phyloP scores from a whole-genome alignment of 768 basidiomycete species.

The Macrolepiota fuliginosa region DNA sequence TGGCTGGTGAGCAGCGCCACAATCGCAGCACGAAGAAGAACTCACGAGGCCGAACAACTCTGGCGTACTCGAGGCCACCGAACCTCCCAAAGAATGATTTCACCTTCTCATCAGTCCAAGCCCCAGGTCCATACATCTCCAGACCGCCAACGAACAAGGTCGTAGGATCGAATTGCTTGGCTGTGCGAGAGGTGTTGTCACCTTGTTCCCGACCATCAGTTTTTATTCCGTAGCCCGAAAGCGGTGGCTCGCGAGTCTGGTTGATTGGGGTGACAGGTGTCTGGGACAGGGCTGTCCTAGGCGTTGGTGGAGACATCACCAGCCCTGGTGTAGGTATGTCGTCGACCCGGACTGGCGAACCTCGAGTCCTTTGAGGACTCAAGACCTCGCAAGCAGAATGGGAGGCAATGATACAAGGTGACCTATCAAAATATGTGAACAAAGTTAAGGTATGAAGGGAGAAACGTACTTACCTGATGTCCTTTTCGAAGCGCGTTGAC shows the following conservation, averaged over 20 bases:
- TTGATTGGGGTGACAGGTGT: slow-evolving; percentile 51
- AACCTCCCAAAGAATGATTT: slow-evolving; percentile 58
- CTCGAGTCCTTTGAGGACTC: background rate
- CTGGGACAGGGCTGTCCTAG: slow-evolving; percentile 44
- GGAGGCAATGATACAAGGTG: background rate
- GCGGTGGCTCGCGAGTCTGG: slow-evolving; percentile 28
- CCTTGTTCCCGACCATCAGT: slow-evolving; percentile 21
- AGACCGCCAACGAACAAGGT: slow-evolving; percentile 79
- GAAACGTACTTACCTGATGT: slow-evolving; percentile 9
- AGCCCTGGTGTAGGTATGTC: slow-evolving; percentile 44
- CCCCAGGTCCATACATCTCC: slow-evolving; percentile 56
- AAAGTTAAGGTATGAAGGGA: background rate
- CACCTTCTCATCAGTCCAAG: slow-evolving; percentile 71
- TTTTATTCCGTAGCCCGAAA: slow-evolving; percentile 24
- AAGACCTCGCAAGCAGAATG: background rate
- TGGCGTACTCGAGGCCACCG: slow-evolving; percentile 62
- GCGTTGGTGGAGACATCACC: slow-evolving; percentile 47
- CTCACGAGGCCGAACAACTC: slow-evolving; percentile 65
- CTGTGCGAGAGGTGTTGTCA: slow-evolving; percentile 16
- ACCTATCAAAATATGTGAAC: background rate
- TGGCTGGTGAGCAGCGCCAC: background rate
- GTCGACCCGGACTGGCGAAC: background rate
- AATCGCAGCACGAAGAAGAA: slow-evolving; percentile 1
- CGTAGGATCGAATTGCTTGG: slow-evolving; percentile 55
- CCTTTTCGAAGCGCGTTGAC: background rate